Base-by-base conservation (phyloP, 495 filamentous ascomycete species). In the Neurospora pannonica region DNA sequence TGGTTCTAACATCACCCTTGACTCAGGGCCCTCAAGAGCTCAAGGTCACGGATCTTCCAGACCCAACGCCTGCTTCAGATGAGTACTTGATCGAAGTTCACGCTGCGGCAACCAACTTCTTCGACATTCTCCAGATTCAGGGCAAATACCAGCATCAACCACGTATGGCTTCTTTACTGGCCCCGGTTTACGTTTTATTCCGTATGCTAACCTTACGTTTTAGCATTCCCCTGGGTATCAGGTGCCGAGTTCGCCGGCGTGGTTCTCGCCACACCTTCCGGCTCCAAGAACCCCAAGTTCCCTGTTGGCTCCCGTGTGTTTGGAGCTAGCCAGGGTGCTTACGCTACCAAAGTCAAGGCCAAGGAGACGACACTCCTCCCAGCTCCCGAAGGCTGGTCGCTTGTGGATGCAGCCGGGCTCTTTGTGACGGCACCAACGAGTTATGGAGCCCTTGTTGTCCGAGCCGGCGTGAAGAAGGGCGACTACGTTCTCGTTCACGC, bases 401-500 rank as follows among this genome's bases (percentile, higher is more conserved):
- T 93, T 83, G 86, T 90, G 60, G 91, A 97, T 74, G 95, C 95
- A 0, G 93, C 95, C 3, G 95, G 95, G 0, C 82, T 98, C 28
- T 97, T 96, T 79, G 92, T 97, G 5, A 98, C 95, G 2, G 93
- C 91, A 70, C 94, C 95, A 3, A 98, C 95, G 0, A 93, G 92
- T 73, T 98, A 97, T 79, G 93, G 92, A 5, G 95, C 89, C 2
- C 84, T 98, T 3, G 93, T 97, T 31, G 87, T 89, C 17, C 85
- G 95, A 38, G 95, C 93, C 0, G 87, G 89, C 11, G 84, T 97
- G 17, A 91, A 93, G 81, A 81, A 86, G 3, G 94, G 94, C 0
- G 95, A 98, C 75, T 93, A 87, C 81, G 95, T 98, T 4, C 89
- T 98, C 28, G 89, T 98, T 17, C 95, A 98, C 83, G 95, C 95